These are phyloP conservation scores for Hemileccinum rubropunctum DNA, from an alignment of 768 basidiomycete species.

Conservation along the genomic window DNA sequence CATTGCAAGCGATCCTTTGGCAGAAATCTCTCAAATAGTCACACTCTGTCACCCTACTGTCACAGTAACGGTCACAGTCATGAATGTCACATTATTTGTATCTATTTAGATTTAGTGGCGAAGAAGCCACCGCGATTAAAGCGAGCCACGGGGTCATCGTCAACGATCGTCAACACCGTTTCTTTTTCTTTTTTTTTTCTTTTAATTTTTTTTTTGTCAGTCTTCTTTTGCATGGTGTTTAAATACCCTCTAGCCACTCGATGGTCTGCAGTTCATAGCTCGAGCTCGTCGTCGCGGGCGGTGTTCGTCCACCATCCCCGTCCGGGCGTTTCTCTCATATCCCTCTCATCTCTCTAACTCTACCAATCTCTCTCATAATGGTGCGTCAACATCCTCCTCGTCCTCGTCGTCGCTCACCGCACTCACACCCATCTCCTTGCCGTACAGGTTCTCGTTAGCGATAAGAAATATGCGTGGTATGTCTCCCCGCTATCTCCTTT, in stretches of 20 bases:
- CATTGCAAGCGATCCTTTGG: slow-evolving; percentile 20
- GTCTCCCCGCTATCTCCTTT: slow-evolving; percentile 24
- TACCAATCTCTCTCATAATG: slow-evolving; percentile 35
- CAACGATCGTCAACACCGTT: slow-evolving; percentile 53
- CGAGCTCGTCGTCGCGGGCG: slow-evolving; percentile 59
- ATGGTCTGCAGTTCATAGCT: slow-evolving; percentile 41
- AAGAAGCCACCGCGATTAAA: slow-evolving; percentile 28
- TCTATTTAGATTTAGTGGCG: slow-evolving; percentile 27
- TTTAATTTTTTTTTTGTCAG: too few relatives aligned
- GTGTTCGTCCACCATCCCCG: slow-evolving; percentile 39
- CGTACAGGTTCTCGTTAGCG: slow-evolving; percentile 64
- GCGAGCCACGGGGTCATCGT: slow-evolving; percentile 27
- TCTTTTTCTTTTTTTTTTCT: slow-evolving; percentile 26
- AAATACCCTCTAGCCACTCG: slow-evolving; percentile 35
- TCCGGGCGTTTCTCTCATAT: slow-evolving; percentile 29
- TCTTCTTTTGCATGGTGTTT: slow-evolving; percentile 42
- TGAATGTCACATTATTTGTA: slow-evolving; percentile 12
- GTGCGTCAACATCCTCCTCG: slow-evolving; percentile 30
- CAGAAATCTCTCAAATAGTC: slow-evolving; percentile 30
- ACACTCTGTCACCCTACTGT: slow-evolving; percentile 3
- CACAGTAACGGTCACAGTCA: slow-evolving; percentile 14
- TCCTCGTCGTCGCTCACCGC: not conserved
- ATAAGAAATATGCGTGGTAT: slow-evolving; percentile 82
- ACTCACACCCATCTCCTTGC: not conserved
- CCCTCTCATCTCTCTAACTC: not conserved